A percentile compares a stretch with the other conserved stretches of the same genome.
These are phyloP conservation scores for Populus pruinosa DNA, from an alignment of 345 rosid genomes.

Conservation along the genomic window DNA sequence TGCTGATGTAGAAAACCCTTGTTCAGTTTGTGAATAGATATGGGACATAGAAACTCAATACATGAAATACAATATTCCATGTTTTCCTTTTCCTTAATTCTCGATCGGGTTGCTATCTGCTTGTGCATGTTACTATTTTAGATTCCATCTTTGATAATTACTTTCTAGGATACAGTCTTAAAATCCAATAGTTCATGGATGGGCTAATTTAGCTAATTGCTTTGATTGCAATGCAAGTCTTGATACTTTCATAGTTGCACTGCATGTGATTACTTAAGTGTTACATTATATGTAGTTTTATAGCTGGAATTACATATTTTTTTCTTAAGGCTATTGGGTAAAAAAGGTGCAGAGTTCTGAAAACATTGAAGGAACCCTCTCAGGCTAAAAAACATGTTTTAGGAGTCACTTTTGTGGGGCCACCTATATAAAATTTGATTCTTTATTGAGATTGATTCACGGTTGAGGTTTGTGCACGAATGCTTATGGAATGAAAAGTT, in stretches of 20 bases:
- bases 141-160: not conserved
- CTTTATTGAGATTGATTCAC: not conserved
- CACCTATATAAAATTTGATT: not conserved
- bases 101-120: not conserved
- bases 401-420: not conserved
- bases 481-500: not conserved
- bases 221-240: not conserved
- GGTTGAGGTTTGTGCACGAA: not conserved
- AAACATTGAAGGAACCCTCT: not conserved
- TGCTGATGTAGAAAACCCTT: constrained; percentile 59
- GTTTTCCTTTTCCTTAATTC: constrained; percentile 9
- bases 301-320: not conserved
- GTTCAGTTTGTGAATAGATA: constrained; percentile 67
- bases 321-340: not conserved
- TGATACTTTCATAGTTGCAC: not conserved
- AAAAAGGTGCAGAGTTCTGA: not conserved
- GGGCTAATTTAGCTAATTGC: constrained; percentile 2
- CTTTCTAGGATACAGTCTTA: not conserved
- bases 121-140: constrained; percentile 4
- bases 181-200: not conserved
- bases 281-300: not conserved
- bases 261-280: not conserved
- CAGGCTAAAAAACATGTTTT: not conserved
- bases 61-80: constrained; percentile 29
- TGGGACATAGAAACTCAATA: constrained; percentile 69